phyloP scores from a whole-genome alignment of 441 rosid species.

The Gossypium gossypioides region DNA sequence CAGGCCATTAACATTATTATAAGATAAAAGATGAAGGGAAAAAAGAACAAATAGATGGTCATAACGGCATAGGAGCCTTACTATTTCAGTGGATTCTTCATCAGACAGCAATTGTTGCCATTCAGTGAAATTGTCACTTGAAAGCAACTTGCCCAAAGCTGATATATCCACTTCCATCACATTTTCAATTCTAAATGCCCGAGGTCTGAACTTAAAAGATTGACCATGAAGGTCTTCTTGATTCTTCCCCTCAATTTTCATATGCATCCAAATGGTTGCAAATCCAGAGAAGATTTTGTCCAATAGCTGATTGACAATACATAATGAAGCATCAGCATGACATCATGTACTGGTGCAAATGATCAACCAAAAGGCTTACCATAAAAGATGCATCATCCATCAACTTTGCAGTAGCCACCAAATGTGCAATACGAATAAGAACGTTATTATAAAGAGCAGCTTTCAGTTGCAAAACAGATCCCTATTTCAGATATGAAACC shows the following conservation, averaged over 20 bases:
- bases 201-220: constrained; percentile 65
- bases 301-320: constrained; percentile 42
- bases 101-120: constrained; percentile 70
- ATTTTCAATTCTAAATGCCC: constrained; percentile 63
- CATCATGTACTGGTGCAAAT: neutral
- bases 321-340: constrained; percentile 22
- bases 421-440: constrained; percentile 56
- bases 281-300: constrained; percentile 53
- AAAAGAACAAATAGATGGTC: neutral
- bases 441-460: constrained; percentile 47
- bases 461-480: constrained; percentile 45
- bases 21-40: neutral
- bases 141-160: constrained; percentile 43
- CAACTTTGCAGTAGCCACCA: constrained; percentile 42
- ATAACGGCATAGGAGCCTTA: constrained; percentile 21
- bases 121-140: constrained; percentile 54
- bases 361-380: constrained; percentile 30
- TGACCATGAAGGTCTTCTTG: constrained; percentile 56
- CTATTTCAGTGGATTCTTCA: constrained; percentile 50
- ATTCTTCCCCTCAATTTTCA: constrained; percentile 58
- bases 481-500: constrained; percentile 26
- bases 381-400: constrained; percentile 56
- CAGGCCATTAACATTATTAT: neutral
- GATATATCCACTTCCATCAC: constrained; percentile 73
- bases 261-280: constrained; percentile 63